Conservation (phyloP, 495 filamentous ascomycete genomes). For the Chaetomium tenue region DNA sequence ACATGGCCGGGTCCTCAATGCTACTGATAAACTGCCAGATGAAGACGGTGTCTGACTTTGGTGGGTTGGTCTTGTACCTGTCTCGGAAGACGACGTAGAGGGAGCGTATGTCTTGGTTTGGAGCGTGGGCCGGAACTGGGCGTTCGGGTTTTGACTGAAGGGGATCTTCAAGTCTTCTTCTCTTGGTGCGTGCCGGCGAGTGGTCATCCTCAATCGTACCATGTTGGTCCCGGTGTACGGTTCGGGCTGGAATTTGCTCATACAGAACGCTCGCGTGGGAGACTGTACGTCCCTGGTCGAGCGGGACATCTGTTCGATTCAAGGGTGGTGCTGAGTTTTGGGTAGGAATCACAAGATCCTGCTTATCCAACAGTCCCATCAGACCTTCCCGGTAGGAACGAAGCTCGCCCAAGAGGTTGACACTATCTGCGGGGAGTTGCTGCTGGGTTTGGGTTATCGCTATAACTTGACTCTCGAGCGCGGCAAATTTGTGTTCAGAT, state of each 20-base stretch:
- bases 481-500: conserved; percentile 19
- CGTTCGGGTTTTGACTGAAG: not conserved
- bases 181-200: not conserved
- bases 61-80: conserved; percentile 24
- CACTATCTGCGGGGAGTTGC: conserved; percentile 8
- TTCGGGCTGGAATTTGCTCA: not conserved
- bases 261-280: not conserved
- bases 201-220: not conserved
- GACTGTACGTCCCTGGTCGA: not conserved
- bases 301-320: not conserved
- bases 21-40: conserved; percentile 32
- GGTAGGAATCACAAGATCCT: not conserved
- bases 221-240: not conserved
- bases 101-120: conserved; percentile 19
- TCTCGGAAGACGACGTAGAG: conserved; percentile 26
- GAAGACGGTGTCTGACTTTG: conserved; percentile 27
- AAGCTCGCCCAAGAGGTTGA: conserved; percentile 18
- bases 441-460: not conserved
- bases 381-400: conserved; percentile 21
- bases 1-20: conserved; percentile 23
- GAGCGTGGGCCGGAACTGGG: not conserved
- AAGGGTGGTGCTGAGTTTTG: not conserved
- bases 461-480: conserved; percentile 17
- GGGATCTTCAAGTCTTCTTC: conserved; percentile 3
- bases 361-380: conserved; percentile 20